These are phyloP conservation scores for Termitomyces sp. DNA, from an alignment of 1,284 basidiomycete species.

Conservation along the genomic window DNA sequence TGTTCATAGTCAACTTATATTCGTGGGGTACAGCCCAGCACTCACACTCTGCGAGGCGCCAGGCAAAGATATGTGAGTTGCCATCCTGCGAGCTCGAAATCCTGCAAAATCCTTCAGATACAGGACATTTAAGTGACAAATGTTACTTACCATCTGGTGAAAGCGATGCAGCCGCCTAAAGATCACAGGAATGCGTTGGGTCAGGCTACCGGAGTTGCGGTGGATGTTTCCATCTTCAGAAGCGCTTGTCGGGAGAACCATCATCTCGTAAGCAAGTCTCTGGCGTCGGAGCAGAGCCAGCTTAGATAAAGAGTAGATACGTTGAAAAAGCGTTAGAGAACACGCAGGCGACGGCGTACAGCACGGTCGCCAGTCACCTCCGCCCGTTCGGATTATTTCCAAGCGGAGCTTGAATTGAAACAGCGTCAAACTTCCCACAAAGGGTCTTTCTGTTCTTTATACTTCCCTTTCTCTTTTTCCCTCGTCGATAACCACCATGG, in stretches of 20 bases:
- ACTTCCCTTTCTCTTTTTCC: slow-evolving; percentile 14
- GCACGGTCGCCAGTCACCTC: slow-evolving; percentile 5
- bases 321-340: slow-evolving; percentile 1
- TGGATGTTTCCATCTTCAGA: slow-evolving; percentile 32
- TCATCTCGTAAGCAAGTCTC: slow-evolving; percentile 35
- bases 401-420: slow-evolving; percentile 22
- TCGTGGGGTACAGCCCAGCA: slow-evolving; percentile 14
- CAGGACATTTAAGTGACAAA: neutral
- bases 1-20: neutral
- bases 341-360: slow-evolving; percentile 6
- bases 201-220: slow-evolving; percentile 30
- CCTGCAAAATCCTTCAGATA: slow-evolving; percentile 42
- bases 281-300: slow-evolving; percentile 36
- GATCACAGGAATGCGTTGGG: slow-evolving; percentile 69
- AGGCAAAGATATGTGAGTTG: slow-evolving; percentile 89
- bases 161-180: slow-evolving; percentile 75
- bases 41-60: slow-evolving; percentile 86
- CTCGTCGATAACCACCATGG: slow-evolving; percentile 37
- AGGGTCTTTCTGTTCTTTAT: slow-evolving; percentile 14
- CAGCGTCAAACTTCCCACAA: slow-evolving; percentile 15
- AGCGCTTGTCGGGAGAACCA: slow-evolving; percentile 56
- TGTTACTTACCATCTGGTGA: slow-evolving; percentile 72
- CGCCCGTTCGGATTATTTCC: too few relatives aligned
- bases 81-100: slow-evolving; percentile 93
- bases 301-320: slow-evolving; percentile 12